Evolutionary conservation across 2,329 filamentous ascomycete genomes (phyloP).

Genomic region (Ceratocystis colombiana): DNA sequence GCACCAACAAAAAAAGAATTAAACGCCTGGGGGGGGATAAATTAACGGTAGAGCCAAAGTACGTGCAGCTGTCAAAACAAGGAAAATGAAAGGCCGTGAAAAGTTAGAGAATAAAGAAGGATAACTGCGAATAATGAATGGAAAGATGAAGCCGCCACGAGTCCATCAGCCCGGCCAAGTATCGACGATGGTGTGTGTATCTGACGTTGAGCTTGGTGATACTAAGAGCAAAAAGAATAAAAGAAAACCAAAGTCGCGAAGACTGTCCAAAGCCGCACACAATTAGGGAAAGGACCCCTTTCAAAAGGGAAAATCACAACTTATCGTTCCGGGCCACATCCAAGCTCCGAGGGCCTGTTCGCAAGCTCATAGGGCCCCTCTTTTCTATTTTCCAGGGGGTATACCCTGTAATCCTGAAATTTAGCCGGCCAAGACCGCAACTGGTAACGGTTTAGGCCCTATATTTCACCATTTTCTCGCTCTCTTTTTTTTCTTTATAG

Average conservation of each 20-base stretch:
- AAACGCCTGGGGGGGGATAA: neutral
- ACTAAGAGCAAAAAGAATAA: neutral
- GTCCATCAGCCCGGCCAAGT: neutral
- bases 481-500: neutral
- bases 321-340: neutral
- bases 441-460: neutral
- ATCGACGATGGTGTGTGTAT: neutral
- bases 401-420: neutral
- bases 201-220: neutral
- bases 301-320: neutral
- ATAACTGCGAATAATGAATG: no score
- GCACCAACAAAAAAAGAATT: conserved; percentile 12
- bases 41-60: conserved; percentile 3
- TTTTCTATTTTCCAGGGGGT: neutral
- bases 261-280: neutral
- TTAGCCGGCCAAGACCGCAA: neutral
- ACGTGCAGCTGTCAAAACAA: neutral
- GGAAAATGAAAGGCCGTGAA: neutral
- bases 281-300: neutral
- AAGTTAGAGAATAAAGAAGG: conserved; percentile 14
- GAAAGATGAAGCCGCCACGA: neutral
- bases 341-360: neutral
- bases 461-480: neutral
- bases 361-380: neutral
- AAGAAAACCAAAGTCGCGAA: neutral